Base-by-base conservation (phyloP, 495 filamentous ascomycete genomes). In the Cercophora samala region DNA sequence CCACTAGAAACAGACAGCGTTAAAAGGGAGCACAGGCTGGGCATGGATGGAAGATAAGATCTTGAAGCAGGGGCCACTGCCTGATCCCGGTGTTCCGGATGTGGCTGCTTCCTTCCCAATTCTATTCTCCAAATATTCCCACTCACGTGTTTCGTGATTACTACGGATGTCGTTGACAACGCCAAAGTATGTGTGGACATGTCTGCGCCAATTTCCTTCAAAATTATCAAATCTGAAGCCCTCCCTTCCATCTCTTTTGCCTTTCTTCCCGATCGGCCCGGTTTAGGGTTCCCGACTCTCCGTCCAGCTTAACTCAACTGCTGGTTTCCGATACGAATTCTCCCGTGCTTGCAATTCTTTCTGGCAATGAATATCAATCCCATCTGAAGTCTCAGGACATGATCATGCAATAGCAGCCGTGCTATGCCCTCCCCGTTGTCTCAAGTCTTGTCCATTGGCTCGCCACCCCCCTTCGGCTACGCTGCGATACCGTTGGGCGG, bases 61-160 rank as follows among this genome's bases (percentile, higher is more conserved):
- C 24, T 42, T 5, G 29, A 62, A 32, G 60, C 60, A 62, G 29
- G 60, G 60, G 60, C 60, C 29, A 26, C 60, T 62, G 24, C 60
- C 32, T 60, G 23, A 6, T 25, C 24, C 26, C 58, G 59, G 26
- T 56, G 59, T 67, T 37, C 29, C 59, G 66, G 60, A 37, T 26
- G 58, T 64, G 61, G 25, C 26, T 64, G 32, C 62, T 68, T 68
- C 55, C 37, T 64, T 64, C 62, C 64, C 52, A 26, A 42, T 55
- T 58, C 54, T 46, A 46, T 60, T n/a, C n/a, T n/a, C n/a, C n/a
- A n/a, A n/a, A n/a, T n/a, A n/a, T n/a, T n/a, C 8, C 5, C 24
- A 18, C 18, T 60, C 54, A 58, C 54, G 23, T 58, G 54, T 46
- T 18, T 46, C 37, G 37, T 3, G 9, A 13, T 9, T 17, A 3